These are phyloP conservation scores for Stephania japonica DNA, from an alignment of 164 flowering plant genomes.

Conservation along the genomic window DNA sequence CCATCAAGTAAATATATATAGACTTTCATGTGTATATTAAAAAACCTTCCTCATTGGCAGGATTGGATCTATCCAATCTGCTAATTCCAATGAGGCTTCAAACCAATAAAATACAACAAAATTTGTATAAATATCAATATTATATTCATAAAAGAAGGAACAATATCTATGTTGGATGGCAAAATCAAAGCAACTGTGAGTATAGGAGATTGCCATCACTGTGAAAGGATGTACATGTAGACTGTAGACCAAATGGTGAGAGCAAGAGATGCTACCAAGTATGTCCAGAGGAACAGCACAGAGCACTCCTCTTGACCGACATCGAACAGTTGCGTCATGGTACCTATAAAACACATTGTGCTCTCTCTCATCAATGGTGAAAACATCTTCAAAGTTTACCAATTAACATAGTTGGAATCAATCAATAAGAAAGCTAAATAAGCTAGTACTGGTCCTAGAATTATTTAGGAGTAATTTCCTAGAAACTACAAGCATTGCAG, in stretches of 20 bases:
- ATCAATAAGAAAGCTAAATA: background rate
- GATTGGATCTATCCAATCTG: background rate
- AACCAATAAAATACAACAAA: background rate
- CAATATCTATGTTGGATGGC: background rate
- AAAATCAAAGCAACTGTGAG: background rate
- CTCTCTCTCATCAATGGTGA: background rate
- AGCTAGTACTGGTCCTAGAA: background rate
- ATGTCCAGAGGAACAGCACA: conserved; percentile 81
- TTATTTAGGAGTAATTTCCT: background rate
- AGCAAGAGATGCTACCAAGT: conserved; percentile 66
- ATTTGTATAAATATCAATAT: background rate
- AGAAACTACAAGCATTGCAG: too few relatives aligned
- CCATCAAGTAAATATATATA: too few relatives aligned
- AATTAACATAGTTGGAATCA: background rate
- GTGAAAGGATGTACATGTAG: conserved; percentile 51
- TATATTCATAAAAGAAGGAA: background rate
- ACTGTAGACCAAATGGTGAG: conserved; percentile 77
- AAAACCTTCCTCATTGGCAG: background rate
- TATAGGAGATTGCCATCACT: background rate
- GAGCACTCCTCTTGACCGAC: conserved; percentile 90
- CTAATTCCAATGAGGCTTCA: background rate
- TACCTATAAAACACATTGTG: conserved; percentile 39
- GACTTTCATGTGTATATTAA: too few relatives aligned
- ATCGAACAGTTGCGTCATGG: conserved; percentile 77
- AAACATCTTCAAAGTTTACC: background rate